phyloP scores from a whole-genome alignment of 2,329 filamentous ascomycete genomes.

The Monosporascus sp. region DNA sequence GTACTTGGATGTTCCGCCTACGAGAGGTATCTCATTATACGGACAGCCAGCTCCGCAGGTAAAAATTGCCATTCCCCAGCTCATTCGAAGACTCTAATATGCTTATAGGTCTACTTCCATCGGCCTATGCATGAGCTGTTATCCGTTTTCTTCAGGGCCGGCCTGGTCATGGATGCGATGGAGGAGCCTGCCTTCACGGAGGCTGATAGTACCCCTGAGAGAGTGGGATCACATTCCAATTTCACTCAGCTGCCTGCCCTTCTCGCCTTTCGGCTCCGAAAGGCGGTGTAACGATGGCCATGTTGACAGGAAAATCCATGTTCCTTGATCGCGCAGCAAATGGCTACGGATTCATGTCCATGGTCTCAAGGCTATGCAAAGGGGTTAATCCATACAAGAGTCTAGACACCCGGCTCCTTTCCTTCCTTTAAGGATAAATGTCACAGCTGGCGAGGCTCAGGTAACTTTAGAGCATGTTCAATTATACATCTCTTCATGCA shows the following conservation, averaged over 20 bases:
- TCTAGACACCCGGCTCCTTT: too few species aligned
- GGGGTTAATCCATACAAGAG: too few species aligned
- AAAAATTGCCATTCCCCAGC: conserved; percentile 3
- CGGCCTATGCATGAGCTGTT: conserved; percentile 41
- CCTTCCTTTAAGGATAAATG: too few species aligned
- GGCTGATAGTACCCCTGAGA: conserved; percentile 22
- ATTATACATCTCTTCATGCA: too few species aligned
- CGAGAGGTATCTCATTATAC: conserved; percentile 30
- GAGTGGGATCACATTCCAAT: conserved; percentile 32
- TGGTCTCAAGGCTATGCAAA: too few species aligned
- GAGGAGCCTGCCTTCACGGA: conserved; percentile 41
- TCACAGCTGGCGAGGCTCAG: too few species aligned
- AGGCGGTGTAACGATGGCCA: background rate
- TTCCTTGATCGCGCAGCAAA: too few species aligned
- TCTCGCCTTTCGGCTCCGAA: conserved; percentile 25
- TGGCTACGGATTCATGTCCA: too few species aligned
- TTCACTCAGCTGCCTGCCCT: conserved; percentile 33
- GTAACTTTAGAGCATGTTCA: too few species aligned
- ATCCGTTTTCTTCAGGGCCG: conserved; percentile 35
- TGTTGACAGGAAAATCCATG: too few species aligned
- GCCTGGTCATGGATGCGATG: conserved; percentile 39
- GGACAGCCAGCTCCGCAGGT: conserved; percentile 32
- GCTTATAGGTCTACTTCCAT: conserved; percentile 34
- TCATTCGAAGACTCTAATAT: background rate
- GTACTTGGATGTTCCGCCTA: conserved; percentile 38